Evolutionary conservation across 2,329 filamentous ascomycete species (phyloP).

Genomic region (Seiridium cupressi): DNA sequence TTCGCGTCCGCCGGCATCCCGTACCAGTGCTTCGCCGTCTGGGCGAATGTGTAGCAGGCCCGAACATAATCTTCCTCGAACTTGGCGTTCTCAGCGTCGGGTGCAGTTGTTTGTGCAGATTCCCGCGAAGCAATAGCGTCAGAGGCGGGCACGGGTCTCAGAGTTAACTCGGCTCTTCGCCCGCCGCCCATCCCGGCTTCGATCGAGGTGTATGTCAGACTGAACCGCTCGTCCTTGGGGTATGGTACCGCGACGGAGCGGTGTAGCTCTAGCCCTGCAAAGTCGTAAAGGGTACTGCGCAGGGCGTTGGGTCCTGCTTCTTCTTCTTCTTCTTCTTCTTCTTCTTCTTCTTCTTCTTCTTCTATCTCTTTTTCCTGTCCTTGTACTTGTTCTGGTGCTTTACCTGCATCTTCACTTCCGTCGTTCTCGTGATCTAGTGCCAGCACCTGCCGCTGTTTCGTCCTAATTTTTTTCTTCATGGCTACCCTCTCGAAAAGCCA

Average conservation of each 20-base stretch:
- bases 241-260: conserved; percentile 42
- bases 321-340: neutral
- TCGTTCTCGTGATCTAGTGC: neutral
- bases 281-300: conserved; percentile 34
- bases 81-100: neutral
- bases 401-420: neutral
- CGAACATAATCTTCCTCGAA: neutral
- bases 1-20: neutral
- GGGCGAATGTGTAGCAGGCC: conserved; percentile 4
- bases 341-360: neutral
- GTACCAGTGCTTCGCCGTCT: neutral
- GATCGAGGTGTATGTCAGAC: conserved; percentile 49
- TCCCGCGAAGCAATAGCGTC: neutral
- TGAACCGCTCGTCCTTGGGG: conserved; percentile 32
- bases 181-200: conserved; percentile 51
- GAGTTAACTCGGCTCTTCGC: conserved; percentile 47
- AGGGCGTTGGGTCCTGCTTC: neutral
- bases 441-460: neutral
- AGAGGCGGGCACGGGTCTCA: conserved; percentile 31
- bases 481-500: conserved; percentile 15
- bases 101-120: neutral
- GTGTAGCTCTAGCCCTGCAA: conserved; percentile 52
- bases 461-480: neutral
- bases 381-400: neutral
- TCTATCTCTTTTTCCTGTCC: neutral